Conservation (phyloP, 495 filamentous ascomycete species). For the Trichoderma parareesei region DNA sequence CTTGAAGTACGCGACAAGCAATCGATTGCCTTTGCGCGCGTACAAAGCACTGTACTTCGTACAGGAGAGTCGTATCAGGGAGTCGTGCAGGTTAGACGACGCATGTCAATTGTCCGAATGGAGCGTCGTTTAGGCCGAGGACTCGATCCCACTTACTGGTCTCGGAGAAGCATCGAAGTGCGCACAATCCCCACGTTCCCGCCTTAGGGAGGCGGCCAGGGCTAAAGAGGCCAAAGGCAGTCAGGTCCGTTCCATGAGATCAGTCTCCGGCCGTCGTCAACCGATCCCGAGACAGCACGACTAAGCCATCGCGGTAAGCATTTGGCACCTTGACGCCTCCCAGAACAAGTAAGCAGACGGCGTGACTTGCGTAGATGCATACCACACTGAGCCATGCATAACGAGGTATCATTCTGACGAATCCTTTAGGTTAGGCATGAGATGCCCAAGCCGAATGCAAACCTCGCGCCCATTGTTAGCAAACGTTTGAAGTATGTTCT, state of each 20-base stretch:
- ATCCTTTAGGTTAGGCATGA: too few species aligned
- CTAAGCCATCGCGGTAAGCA: constrained; percentile 1
- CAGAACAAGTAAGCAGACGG: constrained; percentile 3
- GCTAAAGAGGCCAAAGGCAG: constrained; percentile 1
- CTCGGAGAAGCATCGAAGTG: background rate
- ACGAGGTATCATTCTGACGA: too few species aligned
- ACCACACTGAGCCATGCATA: background rate
- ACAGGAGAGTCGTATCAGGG: background rate
- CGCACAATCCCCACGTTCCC: constrained; percentile 2
- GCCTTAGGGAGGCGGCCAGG: background rate
- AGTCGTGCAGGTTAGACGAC: background rate
- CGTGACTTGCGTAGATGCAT: background rate
- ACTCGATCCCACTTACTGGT: background rate
- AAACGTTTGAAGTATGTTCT: too few species aligned
- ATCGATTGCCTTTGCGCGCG: too few species aligned
- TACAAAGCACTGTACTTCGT: too few species aligned
- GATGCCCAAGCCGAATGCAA: too few species aligned
- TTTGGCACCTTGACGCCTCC: background rate
- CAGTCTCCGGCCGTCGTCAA: constrained; percentile 4
- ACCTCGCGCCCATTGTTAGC: too few species aligned
- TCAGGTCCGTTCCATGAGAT: constrained; percentile 1
- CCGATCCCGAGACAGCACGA: constrained; percentile 8
- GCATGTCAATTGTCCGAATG: background rate
- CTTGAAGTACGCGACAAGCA: too few species aligned
- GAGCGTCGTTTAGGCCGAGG: background rate